Evolutionary conservation across 495 filamentous ascomycete genomes (phyloP), one percentile per base, ranked within the genome.

Genomic region (Niebla homalea): DNA sequence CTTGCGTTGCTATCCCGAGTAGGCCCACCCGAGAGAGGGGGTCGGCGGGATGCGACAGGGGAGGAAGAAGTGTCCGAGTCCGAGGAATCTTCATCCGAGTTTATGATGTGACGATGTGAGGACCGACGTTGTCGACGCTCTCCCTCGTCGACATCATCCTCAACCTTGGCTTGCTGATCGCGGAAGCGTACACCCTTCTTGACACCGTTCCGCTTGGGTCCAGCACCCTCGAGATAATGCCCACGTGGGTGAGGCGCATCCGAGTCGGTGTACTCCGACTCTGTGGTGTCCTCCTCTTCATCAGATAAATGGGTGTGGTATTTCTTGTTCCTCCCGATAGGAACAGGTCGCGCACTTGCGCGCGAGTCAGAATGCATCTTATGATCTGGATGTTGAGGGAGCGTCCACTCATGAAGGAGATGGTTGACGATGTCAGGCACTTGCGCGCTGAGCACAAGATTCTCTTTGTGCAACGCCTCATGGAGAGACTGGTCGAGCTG

Each of bases 391-490:
- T 48, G 36, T 45, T 57, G 56, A 15, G 47, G 51, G 1, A 51
- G 45, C 11, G 64, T 61, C 68, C 68, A 73, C 16, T 63, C 51
- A 14, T 47, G 47, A 6, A 73, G 45, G 22, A 73, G 47, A n/a
- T 54, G 56, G 40, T 68, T 63, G 44, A 72, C 59, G 6, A 69
- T 54, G 36, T 60, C 64, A 2, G 43, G 54, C 21, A 65, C 67
- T 0, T 69, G 65, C 3, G 67, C 57, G 5, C 61, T 60, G 3
- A 71, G 53, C 56, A 70, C 67, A 15, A 62, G 65, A 42, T 65
- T 73, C 18, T 69, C 67, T 4, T 60, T 64, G 48, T 58, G 49
- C 51, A 70, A 61, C 7, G 70, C 57, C 16, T 59, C 49, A n/a
- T 56, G 63, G 23, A 72, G 49, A 3, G 59, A 61, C 4, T 53